A percentile compares a stretch with the other conserved stretches of the same genome.
phyloP scores from a whole-genome alignment of 352 stramenopile genomes.

The Phytophthora agathidicida region DNA sequence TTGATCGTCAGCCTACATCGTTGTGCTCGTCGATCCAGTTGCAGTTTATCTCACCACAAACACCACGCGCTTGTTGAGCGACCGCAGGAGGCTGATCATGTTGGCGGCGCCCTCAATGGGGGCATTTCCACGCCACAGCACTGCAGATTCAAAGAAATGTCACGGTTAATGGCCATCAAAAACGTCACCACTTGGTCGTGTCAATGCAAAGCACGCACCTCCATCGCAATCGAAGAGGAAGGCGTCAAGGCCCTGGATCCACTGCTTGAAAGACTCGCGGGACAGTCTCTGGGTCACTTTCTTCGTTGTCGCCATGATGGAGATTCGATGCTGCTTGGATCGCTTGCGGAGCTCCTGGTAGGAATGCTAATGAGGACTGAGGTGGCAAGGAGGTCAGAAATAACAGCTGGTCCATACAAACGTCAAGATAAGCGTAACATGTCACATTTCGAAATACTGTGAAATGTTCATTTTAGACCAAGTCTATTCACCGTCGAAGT shows the following conservation, averaged over 20 bases:
- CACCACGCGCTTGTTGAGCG: constrained; percentile 81
- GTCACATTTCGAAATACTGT: constrained; percentile 19
- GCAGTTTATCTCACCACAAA: constrained; percentile 65
- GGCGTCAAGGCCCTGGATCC: constrained; percentile 66
- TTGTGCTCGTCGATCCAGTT: background rate
- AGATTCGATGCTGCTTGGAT: constrained; percentile 6
- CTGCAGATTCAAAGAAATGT: no score
- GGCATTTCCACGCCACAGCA: constrained; percentile 72
- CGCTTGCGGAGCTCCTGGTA: constrained; percentile 11
- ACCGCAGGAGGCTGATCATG: constrained; percentile 68
- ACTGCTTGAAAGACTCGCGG: constrained; percentile 53
- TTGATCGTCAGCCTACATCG: constrained; percentile 8
- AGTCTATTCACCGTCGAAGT: constrained; percentile 18
- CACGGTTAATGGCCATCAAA: background rate
- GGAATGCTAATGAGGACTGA: constrained; percentile 24
- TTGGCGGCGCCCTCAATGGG: constrained; percentile 69
- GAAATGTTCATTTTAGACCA: constrained; percentile 13
- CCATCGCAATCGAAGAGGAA: constrained; percentile 89
- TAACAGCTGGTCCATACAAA: constrained; percentile 21
- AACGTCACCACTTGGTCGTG: background rate
- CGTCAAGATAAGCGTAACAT: constrained; percentile 22
- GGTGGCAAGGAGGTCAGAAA: constrained; percentile 2
- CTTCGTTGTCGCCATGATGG: constrained; percentile 30
- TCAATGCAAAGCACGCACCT: constrained; percentile 37
- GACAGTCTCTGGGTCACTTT: constrained; percentile 45